Percentiles rank a stretch among this genome's conserved stretches.
These are phyloP conservation scores for Phytophthora pistaciae DNA, from an alignment of 352 stramenopile species.

Conservation along the genomic window DNA sequence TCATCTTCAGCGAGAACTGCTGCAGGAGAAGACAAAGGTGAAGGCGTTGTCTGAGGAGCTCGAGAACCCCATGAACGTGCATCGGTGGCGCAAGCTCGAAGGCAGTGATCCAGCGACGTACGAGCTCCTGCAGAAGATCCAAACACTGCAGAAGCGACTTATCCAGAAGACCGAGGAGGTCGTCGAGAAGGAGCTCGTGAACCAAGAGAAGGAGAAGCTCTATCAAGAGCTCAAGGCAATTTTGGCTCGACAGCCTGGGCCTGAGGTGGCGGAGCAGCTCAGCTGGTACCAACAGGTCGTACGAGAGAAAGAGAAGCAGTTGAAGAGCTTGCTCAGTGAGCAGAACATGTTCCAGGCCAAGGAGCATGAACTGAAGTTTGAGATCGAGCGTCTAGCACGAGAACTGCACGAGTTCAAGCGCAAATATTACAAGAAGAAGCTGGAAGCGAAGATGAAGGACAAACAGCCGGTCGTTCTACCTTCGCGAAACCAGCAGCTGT, in stretches of 20 bases:
- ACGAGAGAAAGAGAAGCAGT: slow-evolving; percentile 96
- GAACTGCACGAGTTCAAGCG: slow-evolving; percentile 96
- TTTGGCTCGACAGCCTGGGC: slow-evolving; percentile 92
- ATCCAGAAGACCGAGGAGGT: slow-evolving; percentile 97
- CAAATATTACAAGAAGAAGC: slow-evolving; percentile 96
- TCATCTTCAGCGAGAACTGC: slow-evolving; percentile 91
- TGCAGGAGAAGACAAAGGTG: slow-evolving; percentile 97
- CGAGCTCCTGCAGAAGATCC: slow-evolving; percentile 97
- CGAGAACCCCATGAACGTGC: slow-evolving; percentile 98
- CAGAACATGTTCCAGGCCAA: slow-evolving; percentile 98
- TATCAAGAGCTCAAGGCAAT: slow-evolving; percentile 96
- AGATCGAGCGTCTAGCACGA: slow-evolving; percentile 92
- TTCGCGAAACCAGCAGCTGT: slow-evolving; percentile 38
- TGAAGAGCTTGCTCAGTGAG: slow-evolving; percentile 97
- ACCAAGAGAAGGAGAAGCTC: slow-evolving; percentile 96
- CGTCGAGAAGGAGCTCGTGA: slow-evolving; percentile 95
- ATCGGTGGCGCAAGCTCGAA: slow-evolving; percentile 98
- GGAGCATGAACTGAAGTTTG: slow-evolving; percentile 96
- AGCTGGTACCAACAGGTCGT: slow-evolving; percentile 96
- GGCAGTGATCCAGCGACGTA: slow-evolving; percentile 95
- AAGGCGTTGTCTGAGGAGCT: slow-evolving; percentile 96
- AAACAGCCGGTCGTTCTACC: slow-evolving; percentile 49
- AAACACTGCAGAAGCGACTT: slow-evolving; percentile 95
- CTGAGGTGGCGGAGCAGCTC: slow-evolving; percentile 96
- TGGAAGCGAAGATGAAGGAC: slow-evolving; percentile 86